Percentiles rank a stretch among this genome's conserved stretches.
These are phyloP conservation scores for Aegilops sharonensis DNA, from an alignment of 176 grass and related monocot species.

Conservation along the genomic window DNA sequence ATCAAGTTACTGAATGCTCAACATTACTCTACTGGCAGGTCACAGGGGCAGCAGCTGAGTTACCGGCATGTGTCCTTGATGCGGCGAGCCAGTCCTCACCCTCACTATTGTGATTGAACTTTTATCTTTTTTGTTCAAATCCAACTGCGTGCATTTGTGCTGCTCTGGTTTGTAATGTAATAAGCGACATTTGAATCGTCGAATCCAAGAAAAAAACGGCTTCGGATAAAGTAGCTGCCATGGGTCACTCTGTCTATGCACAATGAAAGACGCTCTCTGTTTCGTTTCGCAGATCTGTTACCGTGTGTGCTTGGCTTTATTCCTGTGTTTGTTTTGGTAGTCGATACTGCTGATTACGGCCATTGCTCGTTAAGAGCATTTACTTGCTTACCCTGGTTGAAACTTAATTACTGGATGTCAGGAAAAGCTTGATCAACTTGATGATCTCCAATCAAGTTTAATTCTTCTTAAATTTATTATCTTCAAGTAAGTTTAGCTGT, in stretches of 20 bases:
- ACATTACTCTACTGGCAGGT: background rate
- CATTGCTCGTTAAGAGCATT: background rate
- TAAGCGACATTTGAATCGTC: constrained; percentile 31
- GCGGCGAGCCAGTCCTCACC: background rate
- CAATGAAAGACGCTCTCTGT: background rate
- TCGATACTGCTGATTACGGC: background rate
- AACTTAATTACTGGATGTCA: background rate
- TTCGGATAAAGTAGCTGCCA: background rate
- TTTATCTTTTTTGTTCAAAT: background rate
- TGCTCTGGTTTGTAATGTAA: constrained; percentile 14
- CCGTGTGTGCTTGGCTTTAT: background rate
- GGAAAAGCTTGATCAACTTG: background rate
- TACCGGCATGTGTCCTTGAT: background rate
- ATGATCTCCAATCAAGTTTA: background rate
- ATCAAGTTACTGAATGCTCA: background rate
- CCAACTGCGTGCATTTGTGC: background rate
- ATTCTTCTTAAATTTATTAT: background rate
- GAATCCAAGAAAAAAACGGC: background rate
- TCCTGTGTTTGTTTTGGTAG: background rate
- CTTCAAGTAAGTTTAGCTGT: background rate
- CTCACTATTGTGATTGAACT: constrained; percentile 9
- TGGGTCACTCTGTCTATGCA: background rate
- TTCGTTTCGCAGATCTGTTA: background rate
- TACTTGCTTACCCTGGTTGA: background rate
- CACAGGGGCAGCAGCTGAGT: background rate